Evolutionary conservation across 176 grass and related monocot genomes (phyloP), one percentile per base, ranked within the genome.

Genomic region (Zoysia pacifica): DNA sequence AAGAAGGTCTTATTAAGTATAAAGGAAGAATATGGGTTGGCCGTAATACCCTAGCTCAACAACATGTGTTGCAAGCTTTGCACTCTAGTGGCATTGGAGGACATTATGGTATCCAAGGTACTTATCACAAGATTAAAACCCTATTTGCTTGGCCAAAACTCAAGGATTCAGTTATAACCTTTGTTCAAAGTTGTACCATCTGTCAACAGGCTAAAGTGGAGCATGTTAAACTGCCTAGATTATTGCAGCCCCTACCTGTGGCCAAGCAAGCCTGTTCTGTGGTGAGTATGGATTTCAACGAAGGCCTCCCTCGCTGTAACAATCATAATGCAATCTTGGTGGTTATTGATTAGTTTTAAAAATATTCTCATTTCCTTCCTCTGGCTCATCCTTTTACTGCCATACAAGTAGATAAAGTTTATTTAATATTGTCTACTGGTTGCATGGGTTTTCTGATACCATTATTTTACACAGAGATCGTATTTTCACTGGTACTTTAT

Each of bases 41-140:
- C 7, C 1, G 5, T 2, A 67, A 67, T 3, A 0, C 0, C 0
- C 2, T 13, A 1, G 35, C 35, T 2, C 39, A 43, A 3, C 4
- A 14, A 2, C 39, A 40, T 4, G 44, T 67, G 0, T 6, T 67
- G 2, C 28, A 40, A 15, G 64, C 36, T 1, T 2, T 67, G 9
- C 64, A 67, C 4, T 2, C 0, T 1, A 67, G 64, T 16, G 64
- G 28, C 2, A 16, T 67, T 5, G 64, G 64, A 7, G 64, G 64
- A 7, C 64, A 67, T 2, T 43, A 12, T 14, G 38, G 64, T 0
- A 1, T 15, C 0, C 36, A 41, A 16, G 64, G 6, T 4, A 16
- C 64, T 2, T 67, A 67, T 6, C 13, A 40, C 1, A 13, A 11
- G 0, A 8, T 67, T 1, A 36, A 38, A 12, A 1, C 2, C 0